phyloP scores from a whole-genome alignment of 164 flowering plant genomes.

The Vitis vinifera region DNA sequence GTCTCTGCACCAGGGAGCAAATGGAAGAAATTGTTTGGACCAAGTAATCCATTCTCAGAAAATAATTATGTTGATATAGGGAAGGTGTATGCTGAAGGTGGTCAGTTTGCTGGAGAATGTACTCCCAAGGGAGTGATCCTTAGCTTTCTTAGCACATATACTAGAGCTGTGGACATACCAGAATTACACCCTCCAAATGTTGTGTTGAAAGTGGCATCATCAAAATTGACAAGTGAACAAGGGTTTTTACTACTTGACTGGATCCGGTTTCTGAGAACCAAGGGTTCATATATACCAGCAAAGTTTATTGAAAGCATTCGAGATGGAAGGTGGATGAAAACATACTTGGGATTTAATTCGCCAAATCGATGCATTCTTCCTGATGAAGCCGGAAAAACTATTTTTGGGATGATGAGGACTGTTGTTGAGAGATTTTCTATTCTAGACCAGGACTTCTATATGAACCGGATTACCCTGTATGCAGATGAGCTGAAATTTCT shows the following conservation, averaged over 20 bases:
- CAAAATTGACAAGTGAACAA: slow-evolving; percentile 11
- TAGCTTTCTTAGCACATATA: not conserved
- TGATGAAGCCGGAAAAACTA: no score
- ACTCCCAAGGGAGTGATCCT: not conserved
- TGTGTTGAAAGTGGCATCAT: slow-evolving; percentile 6
- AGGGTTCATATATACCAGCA: no score
- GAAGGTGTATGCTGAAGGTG: not conserved
- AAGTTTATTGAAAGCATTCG: no score
- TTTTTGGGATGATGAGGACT: not conserved
- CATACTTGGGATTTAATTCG: no score
- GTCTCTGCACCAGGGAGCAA: slow-evolving; percentile 18
- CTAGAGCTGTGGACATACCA: slow-evolving; percentile 4
- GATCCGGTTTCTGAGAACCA: slow-evolving; percentile 6
- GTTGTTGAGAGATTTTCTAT: slow-evolving; percentile 4
- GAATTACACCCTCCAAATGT: not conserved
- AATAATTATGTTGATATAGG: slow-evolving; percentile 1
- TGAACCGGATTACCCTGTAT: not conserved
- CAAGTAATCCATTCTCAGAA: slow-evolving; percentile 1
- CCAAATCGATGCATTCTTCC: no score
- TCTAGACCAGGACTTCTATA: slow-evolving; percentile 8
- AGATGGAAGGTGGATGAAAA: no score
- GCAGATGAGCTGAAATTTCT: slow-evolving; percentile 9
- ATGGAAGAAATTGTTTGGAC: slow-evolving; percentile 6
- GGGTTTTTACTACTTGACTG: slow-evolving; percentile 21
- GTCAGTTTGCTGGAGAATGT: slow-evolving; percentile 1